Base-by-base conservation (phyloP, 1,284 basidiomycete genomes). In the Trichosporon coremiiforme region DNA sequence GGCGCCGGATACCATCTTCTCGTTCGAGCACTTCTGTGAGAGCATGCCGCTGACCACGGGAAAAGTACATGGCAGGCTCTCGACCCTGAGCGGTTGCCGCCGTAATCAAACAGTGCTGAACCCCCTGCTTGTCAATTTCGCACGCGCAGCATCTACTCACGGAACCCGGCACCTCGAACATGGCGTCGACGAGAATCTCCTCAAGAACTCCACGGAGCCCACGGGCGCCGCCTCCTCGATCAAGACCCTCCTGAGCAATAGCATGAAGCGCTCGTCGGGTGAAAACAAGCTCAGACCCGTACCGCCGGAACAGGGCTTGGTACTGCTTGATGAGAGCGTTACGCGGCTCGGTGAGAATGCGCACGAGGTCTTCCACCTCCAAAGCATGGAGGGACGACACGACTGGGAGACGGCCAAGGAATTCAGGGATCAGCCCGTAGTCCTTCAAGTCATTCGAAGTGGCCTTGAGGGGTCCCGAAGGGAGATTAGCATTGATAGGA, bases 341-440 rank as follows among this genome's bases (percentile, higher is more conserved):
- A 74, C 90, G 90, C 55, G 98, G 94, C 77, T 98, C 94, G 0
- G 91, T 94, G 62, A 98, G 86, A 70, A 98, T 92, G 12, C 90
- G 88, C n/a, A 94, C 88, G 9, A 98, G 86, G 79, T 98, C 95
- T 67, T 77, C 86, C 77, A 84, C 88, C 80, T 81, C 85, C 1
- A 98, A 86, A 4, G 92, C 90, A 15, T 90, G 85, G 10, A 98
- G 87, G 0, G 93, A 89, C 0, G 94, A 93, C 50, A 95, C 86
- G 38, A 93, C 91, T 4, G 95, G 95, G 20, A 97, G 84, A 36
- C 95, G 91, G 25, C 93, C 94, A 53, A 96, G 87, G 78, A 98
- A 97, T 72, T 97, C 95, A 9, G 95, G 95, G 70, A 98, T 98
- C 73, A 97, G 91, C 0, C 95, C 95, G 76, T 91, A 98, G 85